These are phyloP conservation scores for Biscogniauxia marginata DNA, from an alignment of 2,329 filamentous ascomycete genomes.

Conservation along the genomic window DNA sequence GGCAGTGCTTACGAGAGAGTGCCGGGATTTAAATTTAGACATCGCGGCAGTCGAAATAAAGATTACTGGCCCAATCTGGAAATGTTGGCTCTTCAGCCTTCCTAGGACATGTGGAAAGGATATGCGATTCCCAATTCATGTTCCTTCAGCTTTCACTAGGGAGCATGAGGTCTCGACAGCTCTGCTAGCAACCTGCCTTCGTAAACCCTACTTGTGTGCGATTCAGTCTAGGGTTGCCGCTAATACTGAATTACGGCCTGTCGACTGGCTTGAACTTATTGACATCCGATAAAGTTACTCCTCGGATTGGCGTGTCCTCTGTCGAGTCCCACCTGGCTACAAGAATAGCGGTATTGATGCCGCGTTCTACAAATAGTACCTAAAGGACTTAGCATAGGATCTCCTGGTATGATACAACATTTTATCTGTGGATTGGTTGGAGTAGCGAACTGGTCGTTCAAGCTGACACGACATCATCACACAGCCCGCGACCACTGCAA, in stretches of 20 bases:
- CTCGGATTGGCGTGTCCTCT: too few species aligned
- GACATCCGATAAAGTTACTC: too few species aligned
- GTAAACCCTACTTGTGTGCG: not conserved
- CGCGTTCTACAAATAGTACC: not conserved
- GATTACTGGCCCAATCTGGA: not conserved
- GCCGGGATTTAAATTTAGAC: not conserved
- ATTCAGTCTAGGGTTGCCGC: not conserved
- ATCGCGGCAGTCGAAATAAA: not conserved
- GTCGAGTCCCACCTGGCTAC: not conserved
- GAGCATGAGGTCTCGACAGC: too few species aligned
- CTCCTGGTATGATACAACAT: not conserved
- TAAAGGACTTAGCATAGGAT: not conserved
- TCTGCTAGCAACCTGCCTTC: too few species aligned
- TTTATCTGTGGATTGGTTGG: not conserved
- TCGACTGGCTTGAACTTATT: not conserved
- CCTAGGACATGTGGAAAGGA: not conserved
- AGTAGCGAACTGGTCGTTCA: not conserved
- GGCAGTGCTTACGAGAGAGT: not conserved
- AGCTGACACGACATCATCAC: not conserved
- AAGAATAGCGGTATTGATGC: not conserved
- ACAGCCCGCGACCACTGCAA: not conserved
- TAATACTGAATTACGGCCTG: not conserved
- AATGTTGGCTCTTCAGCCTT: not conserved
- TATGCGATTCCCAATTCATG: not conserved
- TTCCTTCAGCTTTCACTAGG: too few species aligned